These are phyloP conservation scores for Penicillium sp. DNA, from an alignment of 2,329 filamentous ascomycete species.

Conservation along the genomic window DNA sequence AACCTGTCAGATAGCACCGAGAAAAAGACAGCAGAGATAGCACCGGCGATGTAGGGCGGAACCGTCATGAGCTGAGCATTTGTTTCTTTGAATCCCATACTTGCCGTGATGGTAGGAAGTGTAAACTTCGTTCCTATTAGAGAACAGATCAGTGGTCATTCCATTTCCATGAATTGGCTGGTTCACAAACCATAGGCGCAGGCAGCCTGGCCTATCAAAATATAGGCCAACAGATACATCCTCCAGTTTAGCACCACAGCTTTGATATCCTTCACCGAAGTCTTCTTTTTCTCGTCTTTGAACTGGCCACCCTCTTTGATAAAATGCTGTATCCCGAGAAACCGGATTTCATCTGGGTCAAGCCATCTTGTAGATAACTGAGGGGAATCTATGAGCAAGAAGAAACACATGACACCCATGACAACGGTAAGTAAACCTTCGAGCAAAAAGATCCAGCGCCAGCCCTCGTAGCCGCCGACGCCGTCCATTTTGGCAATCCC, in stretches of 20 bases:
- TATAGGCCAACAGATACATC: constrained; percentile 31
- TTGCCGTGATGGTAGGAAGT: constrained; percentile 36
- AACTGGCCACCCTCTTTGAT: constrained; percentile 25
- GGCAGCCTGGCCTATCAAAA: constrained; percentile 21
- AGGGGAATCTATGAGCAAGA: constrained; percentile 43
- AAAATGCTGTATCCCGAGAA: constrained; percentile 36
- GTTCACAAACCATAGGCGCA: constrained; percentile 10
- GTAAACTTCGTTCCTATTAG: constrained; percentile 36
- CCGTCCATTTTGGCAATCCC: constrained; percentile 50
- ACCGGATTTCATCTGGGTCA: constrained; percentile 35
- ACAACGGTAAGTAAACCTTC: constrained; percentile 46
- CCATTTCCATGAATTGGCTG: not conserved
- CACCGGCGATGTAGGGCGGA: constrained; percentile 20
- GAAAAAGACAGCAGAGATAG: constrained; percentile 17
- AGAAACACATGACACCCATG: constrained; percentile 39
- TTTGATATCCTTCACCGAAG: constrained; percentile 34
- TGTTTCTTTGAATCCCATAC: constrained; percentile 33
- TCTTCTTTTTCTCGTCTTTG: constrained; percentile 22
- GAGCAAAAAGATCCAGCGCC: constrained; percentile 50
- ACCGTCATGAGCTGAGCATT: constrained; percentile 32
- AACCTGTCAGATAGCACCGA: constrained; percentile 18
- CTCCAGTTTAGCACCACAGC: constrained; percentile 37
- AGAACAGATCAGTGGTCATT: constrained; percentile 11
- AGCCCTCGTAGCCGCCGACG: constrained; percentile 43
- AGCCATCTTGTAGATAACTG: constrained; percentile 37